Conservation (phyloP, 2,329 filamentous ascomycete genomes). For the Colletotrichum musae region DNA sequence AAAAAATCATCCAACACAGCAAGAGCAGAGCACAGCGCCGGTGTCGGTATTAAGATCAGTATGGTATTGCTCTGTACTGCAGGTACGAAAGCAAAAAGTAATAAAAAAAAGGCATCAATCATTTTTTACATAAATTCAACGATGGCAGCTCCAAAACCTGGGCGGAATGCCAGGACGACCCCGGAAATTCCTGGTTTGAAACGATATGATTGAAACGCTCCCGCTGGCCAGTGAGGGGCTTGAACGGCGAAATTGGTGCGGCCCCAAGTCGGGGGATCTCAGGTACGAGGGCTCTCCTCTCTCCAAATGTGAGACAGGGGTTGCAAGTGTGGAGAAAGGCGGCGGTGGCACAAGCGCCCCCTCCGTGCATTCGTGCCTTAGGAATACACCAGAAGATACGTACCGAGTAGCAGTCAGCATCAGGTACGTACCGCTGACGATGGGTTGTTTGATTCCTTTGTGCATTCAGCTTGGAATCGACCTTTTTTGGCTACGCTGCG, state of each 20-base stretch:
- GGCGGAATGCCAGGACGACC: constrained; percentile 19
- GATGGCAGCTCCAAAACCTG: background rate
- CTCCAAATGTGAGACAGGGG: constrained; percentile 37
- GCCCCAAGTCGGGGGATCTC: constrained; percentile 25
- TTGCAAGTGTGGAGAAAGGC: constrained; percentile 19
- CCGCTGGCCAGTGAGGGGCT: constrained; percentile 34
- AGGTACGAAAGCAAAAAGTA: background rate
- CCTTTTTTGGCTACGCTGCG: too few species aligned
- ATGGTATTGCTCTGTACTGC: background rate
- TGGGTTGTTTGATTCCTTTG: too few species aligned
- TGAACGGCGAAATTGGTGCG: constrained; percentile 30
- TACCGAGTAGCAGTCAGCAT: too few species aligned
- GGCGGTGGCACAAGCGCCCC: constrained; percentile 17
- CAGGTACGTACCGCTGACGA: too few species aligned
- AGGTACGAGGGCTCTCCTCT: constrained; percentile 22
- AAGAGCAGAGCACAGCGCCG: background rate
- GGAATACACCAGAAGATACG: too few species aligned
- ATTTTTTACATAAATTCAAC: too few species aligned
- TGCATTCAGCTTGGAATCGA: too few species aligned
- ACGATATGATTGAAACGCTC: constrained; percentile 39
- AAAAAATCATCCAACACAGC: background rate
- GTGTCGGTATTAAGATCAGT: background rate
- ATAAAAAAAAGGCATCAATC: background rate
- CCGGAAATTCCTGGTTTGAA: constrained; percentile 31
- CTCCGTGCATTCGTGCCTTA: too few species aligned